Base-by-base conservation (phyloP, 345 rosid species). In the Acer campestre region DNA sequence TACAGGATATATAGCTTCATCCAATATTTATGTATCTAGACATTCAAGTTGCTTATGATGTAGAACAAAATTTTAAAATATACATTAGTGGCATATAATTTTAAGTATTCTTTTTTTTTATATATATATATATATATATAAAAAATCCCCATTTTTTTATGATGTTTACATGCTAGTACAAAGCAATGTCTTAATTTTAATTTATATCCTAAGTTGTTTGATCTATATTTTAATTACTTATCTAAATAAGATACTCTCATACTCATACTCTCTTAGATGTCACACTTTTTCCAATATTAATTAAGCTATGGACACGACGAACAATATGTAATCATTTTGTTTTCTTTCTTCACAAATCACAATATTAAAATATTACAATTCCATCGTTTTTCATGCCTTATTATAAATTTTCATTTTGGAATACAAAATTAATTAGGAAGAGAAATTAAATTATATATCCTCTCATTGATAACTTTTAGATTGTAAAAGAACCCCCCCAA, bases 321-420 rank as follows among this genome's bases (percentile, higher is more conserved):
- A 35, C 25, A 66, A 42, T 59, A 3, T 29, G 40, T 80, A 81
- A 80, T 82, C 71, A 85, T 80, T 80, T 25, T 80, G 79, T 71
- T 72, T 74, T 59, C 75, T 67, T 66, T 51, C 1, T 25, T 25
- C 27, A 53, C n/a, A n/a, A n/a, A 18, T 75, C 10, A 29, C 4
- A 35, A 35, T 35, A 44, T 59, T 67, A 77, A 61, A 71, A 67
- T 79, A 73, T 58, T 79, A 7, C 22, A 46, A 66, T 31, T 42
- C 38, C 48, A 74, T 77, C 35, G 35, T 74, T 67, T 70, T 48
- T 76, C 73, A 63, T 79, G 59, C 77, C 40, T 80, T 13, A 35
- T 80, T 18, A 35, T 64, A 70, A 56, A 59, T 61, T 61, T 35
- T 9, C 56, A 59, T 70, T 75, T 64, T 12, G 6, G 35, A 72